Base-by-base conservation (phyloP, 352 stramenopile species). In the Aphanomyces cochlioides region DNA sequence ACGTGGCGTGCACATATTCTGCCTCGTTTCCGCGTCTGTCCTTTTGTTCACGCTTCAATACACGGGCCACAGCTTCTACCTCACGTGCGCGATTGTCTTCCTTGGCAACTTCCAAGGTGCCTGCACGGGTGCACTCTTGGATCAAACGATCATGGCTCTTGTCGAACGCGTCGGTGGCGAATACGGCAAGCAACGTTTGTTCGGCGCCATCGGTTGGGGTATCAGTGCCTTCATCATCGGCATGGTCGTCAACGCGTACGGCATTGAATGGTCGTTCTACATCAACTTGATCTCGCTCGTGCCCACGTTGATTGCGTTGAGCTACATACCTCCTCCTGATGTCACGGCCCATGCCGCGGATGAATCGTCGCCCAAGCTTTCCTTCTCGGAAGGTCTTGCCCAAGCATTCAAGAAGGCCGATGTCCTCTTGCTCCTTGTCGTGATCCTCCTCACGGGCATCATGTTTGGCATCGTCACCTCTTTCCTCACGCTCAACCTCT, bases 141-240 rank as follows among this genome's bases (percentile, higher is more conserved):
- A 92, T 58, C 82, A 90, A 76, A 77, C 80, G 0, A 73, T 80
- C 10, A 87, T 92, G 79, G 73, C 82, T 15, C 79, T 90, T 76
- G 74, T 90, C 36, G 72, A 82, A 37, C 72, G 77, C 58, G 72
- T 90, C 15, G 83, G 83, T 15, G 84, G 81, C 8, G 83, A 90
- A 66, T 92, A 92, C 59, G 84, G 84, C 69, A 92, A 92, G 69
- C 84, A 92, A 58, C 78, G 84, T 7, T 75, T 92, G 3, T 92
- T 87, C 56, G 82, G 82, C 17, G 84, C 84, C 1, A 72, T 90
- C 34, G 84, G 84, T 28, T 92, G 85, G 67, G 84, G 84, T 34
- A 77, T 82, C 19, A 81, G 82, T 28, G 84, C 80, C 48, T 90
- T 89, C 77, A 71, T 86, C 45, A 75, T 83, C 5, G 84, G 84